A percentile compares a stretch with the other conserved stretches of the same genome.
These are phyloP conservation scores for Raddia distichophylla DNA, from an alignment of 176 grass and related monocot genomes.

Conservation along the genomic window DNA sequence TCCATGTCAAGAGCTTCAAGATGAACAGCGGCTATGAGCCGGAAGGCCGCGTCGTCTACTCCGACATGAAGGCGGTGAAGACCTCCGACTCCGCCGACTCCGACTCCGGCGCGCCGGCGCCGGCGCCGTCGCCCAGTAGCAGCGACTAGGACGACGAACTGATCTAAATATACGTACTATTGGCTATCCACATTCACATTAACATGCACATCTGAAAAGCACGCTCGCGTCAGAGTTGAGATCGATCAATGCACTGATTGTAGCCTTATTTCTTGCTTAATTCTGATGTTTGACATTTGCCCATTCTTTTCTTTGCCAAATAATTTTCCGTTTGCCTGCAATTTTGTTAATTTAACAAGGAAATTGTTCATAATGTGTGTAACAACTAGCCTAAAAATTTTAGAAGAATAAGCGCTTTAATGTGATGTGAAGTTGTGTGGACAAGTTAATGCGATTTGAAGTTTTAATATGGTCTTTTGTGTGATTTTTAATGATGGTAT, in stretches of 20 bases:
- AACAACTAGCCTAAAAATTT: neutral
- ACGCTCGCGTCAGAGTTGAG: neutral
- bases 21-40: neutral
- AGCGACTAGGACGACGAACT: neutral
- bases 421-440: too few relatives aligned
- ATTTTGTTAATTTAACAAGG: neutral
- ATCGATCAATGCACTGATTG: neutral
- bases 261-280: neutral
- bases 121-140: neutral
- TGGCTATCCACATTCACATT: neutral
- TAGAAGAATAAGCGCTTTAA: neutral
- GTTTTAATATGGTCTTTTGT: too few relatives aligned
- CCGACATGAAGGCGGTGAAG: constrained; percentile 22
- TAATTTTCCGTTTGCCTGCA: neutral
- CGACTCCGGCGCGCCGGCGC: neutral
- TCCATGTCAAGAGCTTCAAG: neutral
- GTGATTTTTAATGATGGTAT: too few relatives aligned
- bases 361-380: neutral
- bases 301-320: neutral
- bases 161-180: neutral
- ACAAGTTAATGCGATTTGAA: too few relatives aligned
- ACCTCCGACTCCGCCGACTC: neutral
- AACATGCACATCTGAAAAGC: neutral
- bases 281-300: neutral
- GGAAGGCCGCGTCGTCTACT: constrained; percentile 38